Evolutionary conservation across 257 asterid genomes (phyloP).

Genomic region (Agastache rugosa): DNA sequence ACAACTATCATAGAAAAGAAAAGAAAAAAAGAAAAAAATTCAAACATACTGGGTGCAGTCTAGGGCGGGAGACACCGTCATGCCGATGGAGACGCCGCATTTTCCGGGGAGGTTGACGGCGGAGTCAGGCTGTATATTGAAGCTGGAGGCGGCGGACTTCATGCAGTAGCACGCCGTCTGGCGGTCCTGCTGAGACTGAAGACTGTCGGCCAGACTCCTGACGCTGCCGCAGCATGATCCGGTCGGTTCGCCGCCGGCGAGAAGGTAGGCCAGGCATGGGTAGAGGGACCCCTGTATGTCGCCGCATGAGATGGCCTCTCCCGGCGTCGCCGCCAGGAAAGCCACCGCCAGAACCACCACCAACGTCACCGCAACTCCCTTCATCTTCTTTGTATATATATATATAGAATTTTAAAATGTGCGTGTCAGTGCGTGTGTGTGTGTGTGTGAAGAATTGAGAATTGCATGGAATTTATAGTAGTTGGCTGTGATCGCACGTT

Average conservation of each 20-base stretch:
- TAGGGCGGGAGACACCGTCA: conserved; percentile 39
- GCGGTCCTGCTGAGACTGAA: conserved; percentile 49
- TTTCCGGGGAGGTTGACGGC: conserved; percentile 61
- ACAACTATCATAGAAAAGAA: too few relatives aligned
- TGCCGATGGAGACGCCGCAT: conserved; percentile 52
- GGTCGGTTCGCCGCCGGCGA: conserved; percentile 46
- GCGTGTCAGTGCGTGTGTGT: background rate
- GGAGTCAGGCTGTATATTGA: conserved; percentile 39
- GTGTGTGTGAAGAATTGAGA: background rate
- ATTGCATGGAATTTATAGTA: conserved; percentile 37
- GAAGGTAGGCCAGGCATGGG: conserved; percentile 56
- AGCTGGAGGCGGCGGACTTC: conserved; percentile 55
- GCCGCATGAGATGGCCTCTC: conserved; percentile 53
- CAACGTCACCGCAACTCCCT: conserved; percentile 39
- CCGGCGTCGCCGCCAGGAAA: conserved; percentile 39
- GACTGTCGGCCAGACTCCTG: conserved; percentile 22
- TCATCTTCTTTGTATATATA: conserved; percentile 41
- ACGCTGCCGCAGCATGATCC: conserved; percentile 54
- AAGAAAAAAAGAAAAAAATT: too few relatives aligned
- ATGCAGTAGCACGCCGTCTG: conserved; percentile 59
- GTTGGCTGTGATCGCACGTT: too few relatives aligned
- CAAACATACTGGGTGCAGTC: conserved; percentile 60
- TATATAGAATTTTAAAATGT: background rate
- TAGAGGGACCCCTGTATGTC: conserved; percentile 42
- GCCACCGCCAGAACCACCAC: conserved; percentile 43